Evolutionary conservation across 345 rosid genomes (phyloP).

Genomic region (Boechera retrofracta): DNA sequence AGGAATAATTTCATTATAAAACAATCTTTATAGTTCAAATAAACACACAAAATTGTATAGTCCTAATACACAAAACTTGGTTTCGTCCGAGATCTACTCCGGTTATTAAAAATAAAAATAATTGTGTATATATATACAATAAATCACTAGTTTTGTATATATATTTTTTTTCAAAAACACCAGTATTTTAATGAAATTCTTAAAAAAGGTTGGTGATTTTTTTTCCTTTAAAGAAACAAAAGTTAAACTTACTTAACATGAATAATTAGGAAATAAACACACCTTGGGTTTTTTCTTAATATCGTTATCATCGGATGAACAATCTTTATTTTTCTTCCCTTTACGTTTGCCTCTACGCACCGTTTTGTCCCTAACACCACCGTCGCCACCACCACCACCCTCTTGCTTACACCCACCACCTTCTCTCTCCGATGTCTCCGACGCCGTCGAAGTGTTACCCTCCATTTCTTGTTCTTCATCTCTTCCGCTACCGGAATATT

Average conservation of each 20-base stretch:
- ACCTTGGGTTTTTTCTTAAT: constrained; percentile 45
- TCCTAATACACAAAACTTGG: neutral
- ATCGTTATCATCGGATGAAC: constrained; percentile 49
- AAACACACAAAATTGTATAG: neutral
- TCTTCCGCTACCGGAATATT: constrained; percentile 58
- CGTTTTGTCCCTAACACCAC: constrained; percentile 41
- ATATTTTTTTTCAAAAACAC: neutral
- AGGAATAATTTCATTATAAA: neutral
- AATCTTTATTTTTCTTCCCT: constrained; percentile 59
- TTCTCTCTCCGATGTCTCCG: constrained; percentile 42
- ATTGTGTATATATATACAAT: neutral
- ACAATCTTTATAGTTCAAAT: neutral
- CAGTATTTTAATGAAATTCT: neutral
- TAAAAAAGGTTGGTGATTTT: neutral
- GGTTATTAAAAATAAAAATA: neutral
- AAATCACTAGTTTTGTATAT: neutral
- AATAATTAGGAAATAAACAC: neutral
- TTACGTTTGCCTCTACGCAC: constrained; percentile 46
- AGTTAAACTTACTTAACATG: neutral
- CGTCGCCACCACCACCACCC: constrained; percentile 53
- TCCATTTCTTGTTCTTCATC: constrained; percentile 67
- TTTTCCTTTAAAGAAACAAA: neutral
- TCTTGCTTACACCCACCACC: constrained; percentile 45
- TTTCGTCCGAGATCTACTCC: neutral
- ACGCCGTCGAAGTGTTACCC: constrained; percentile 51